A percentile compares a stretch with the other conserved stretches of the same genome.
Conservation (phyloP, 768 basidiomycete species). For the Rhodotorula toruloides region DNA sequence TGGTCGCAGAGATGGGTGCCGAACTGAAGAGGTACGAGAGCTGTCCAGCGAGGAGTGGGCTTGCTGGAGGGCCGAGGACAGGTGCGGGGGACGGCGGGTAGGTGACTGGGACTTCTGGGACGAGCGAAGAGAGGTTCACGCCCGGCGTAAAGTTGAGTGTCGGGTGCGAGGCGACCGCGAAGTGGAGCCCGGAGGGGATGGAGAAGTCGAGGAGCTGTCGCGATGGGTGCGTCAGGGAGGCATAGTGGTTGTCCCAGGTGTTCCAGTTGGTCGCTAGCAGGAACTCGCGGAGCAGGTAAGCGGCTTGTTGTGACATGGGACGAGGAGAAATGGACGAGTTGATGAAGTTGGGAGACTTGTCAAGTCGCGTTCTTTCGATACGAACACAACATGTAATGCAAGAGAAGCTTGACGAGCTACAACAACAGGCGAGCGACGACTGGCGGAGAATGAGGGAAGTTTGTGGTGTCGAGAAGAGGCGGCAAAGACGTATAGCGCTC, state of each 20-base stretch:
- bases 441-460: too few relatives aligned
- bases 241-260: constrained; percentile 79
- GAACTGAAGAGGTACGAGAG: constrained; percentile 91
- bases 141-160: constrained; percentile 83
- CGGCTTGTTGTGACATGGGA: constrained; percentile 49
- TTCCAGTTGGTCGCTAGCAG: constrained; percentile 94
- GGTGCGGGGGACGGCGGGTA: constrained; percentile 28
- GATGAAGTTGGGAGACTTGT: not conserved
- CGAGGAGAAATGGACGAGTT: not conserved
- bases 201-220: constrained; percentile 85
- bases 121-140: constrained; percentile 83
- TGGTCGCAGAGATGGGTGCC: constrained; percentile 59
- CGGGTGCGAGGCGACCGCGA: constrained; percentile 79
- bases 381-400: too few relatives aligned
- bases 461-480: too few relatives aligned
- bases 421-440: not conserved
- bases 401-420: too few relatives aligned
- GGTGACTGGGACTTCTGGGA: constrained; percentile 1
- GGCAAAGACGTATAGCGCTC: not conserved
- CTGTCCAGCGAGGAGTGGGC: constrained; percentile 80
- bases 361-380: too few relatives aligned
- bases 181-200: constrained; percentile 72
- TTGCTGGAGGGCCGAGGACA: constrained; percentile 17
- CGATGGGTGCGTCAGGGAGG: constrained; percentile 81
- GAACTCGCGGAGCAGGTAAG: constrained; percentile 81